phyloP scores from a whole-genome alignment of 768 basidiomycete species.

The Tricholoma terreum region DNA sequence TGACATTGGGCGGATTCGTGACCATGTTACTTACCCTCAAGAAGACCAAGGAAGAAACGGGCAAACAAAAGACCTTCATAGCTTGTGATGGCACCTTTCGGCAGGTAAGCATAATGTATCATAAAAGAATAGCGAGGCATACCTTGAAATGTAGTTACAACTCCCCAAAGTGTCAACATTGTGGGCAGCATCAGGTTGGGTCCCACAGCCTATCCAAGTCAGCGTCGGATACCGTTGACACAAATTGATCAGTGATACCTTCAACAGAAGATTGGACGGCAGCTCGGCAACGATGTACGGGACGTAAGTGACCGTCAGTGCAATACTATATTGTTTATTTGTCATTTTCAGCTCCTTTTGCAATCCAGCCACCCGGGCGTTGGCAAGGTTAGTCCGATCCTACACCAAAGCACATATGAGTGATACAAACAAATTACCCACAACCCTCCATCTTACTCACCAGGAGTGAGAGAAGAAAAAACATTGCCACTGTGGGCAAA shows the following conservation, averaged over 20 bases:
- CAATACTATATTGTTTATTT: conserved; percentile 47
- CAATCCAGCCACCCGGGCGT: conserved; percentile 61
- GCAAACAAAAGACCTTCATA: conserved; percentile 45
- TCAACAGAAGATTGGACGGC: conserved; percentile 59
- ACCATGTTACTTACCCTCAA: conserved; percentile 36
- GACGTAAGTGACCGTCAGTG: conserved; percentile 46
- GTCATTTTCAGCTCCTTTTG: conserved; percentile 51
- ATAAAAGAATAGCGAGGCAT: no score
- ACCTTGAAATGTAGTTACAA: conserved; percentile 64
- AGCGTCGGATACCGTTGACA: neutral
- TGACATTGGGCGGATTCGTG: neutral
- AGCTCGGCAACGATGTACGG: conserved; percentile 60
- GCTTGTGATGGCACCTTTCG: conserved; percentile 42
- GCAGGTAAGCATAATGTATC: conserved; percentile 32
- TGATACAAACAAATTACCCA: no score
- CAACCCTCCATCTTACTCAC: neutral
- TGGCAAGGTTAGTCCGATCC: conserved; percentile 56
- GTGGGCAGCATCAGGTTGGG: conserved; percentile 36
- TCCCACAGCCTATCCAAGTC: conserved; percentile 8
- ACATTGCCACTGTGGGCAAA: no score
- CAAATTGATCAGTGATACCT: conserved; percentile 28
- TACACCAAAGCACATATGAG: conserved; percentile 13
- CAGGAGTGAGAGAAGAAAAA: no score
- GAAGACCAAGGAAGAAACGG: conserved; percentile 51
- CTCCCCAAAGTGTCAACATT: conserved; percentile 66